Evolutionary conservation across 768 basidiomycete species (phyloP), one percentile per base, ranked within the genome.

Genomic region (Agrocybe pediades): DNA sequence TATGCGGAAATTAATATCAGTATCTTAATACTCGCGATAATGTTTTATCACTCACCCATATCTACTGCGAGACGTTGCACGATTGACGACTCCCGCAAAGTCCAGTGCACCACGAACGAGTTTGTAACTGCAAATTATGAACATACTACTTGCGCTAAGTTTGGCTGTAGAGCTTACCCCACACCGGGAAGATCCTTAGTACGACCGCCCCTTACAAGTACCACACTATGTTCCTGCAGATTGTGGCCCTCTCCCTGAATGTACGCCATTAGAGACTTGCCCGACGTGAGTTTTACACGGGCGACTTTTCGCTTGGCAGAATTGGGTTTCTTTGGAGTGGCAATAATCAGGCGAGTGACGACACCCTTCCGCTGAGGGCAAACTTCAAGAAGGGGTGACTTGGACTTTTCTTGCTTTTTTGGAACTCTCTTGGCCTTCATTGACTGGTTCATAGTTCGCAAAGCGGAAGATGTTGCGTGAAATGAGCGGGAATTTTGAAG

Each of bases 121-220:
- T 71, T 98, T 98, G 75, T 98, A 98, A 66, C 96, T 98, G 62
- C 9, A 46, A 58, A 44, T 29, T 25, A 42, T 41, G 19, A 50
- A 36, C 33, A 46, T 41, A 11, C 3, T 21, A 24, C 6, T 21
- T 24, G 25, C 8, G 3, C 36, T 23, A 30, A 15, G 19, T 27
- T n/a, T 33, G 24, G 5, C 27, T 3, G 40, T 9, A 39, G n/a
- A 17, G 64, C 71, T 49, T 60, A 97, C 97, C 91, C 86, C 24
- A 98, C 92, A 82, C 97, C 95, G 30, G 96, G 96, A 69, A 98
- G 79, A 86, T 99, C 97, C 76, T 98, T 95, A 1, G 94, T 88
- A 73, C 94, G 84, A 13, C 97, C 97, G 4, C 97, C 97, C 63
- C 95, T 77, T n/a, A 98, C 84, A 41, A 98, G 71, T 1, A 98